phyloP scores from a whole-genome alignment of 1,284 basidiomycete genomes.

The Ganoderma lingzhi region DNA sequence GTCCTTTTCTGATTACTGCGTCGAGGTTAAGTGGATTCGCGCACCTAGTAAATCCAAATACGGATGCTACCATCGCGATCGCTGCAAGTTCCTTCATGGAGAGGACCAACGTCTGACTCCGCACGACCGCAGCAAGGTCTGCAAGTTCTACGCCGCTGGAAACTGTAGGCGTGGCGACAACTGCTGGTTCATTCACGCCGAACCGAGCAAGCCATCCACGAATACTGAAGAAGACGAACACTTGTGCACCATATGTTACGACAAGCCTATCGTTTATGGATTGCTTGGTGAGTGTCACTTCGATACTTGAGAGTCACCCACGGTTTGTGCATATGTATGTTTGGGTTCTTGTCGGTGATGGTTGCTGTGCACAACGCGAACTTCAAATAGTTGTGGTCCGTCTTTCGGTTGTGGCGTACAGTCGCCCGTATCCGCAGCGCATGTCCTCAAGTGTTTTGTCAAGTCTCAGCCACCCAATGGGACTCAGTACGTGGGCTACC shows the following conservation, averaged over 20 bases:
- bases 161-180: slow-evolving; percentile 70
- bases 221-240: slow-evolving; percentile 49
- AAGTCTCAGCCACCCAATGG: background rate
- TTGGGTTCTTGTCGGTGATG: background rate
- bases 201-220: slow-evolving; percentile 38
- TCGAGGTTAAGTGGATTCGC: slow-evolving; percentile 10
- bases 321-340: background rate
- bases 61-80: slow-evolving; percentile 70
- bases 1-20: background rate
- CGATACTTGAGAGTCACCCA: background rate
- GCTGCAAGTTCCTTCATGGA: slow-evolving; percentile 80
- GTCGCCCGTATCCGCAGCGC: background rate
- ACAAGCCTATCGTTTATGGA: slow-evolving; percentile 72
- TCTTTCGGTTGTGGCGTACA: background rate
- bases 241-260: slow-evolving; percentile 75
- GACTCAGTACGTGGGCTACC: background rate
- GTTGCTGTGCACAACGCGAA: background rate
- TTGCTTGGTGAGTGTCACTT: slow-evolving; percentile 57
- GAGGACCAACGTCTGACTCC: slow-evolving; percentile 62
- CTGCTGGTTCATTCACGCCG: slow-evolving; percentile 77
- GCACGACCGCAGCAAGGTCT: slow-evolving; percentile 73
- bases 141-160: slow-evolving; percentile 68
- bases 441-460: background rate
- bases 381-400: background rate
- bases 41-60: slow-evolving; percentile 48